Conservation (phyloP, 768 basidiomycete genomes). For the Phlebiopsis flavidoalba region DNA sequence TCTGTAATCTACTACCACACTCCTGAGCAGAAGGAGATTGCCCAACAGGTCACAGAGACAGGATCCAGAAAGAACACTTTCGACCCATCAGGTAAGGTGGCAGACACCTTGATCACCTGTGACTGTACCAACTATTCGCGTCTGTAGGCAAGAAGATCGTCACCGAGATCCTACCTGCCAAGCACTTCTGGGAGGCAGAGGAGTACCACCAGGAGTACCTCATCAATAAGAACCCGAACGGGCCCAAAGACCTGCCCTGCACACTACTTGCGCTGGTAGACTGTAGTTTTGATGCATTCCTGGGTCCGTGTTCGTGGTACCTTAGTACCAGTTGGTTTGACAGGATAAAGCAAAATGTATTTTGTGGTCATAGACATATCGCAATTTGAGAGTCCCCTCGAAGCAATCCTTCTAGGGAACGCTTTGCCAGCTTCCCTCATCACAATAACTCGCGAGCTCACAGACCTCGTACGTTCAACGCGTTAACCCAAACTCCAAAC, state of each 20-base stretch:
- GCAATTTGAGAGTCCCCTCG: too few relatives aligned
- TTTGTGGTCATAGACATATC: too few relatives aligned
- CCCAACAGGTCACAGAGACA: constrained; percentile 67
- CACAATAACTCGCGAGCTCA: too few relatives aligned
- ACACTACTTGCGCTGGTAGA: constrained; percentile 78
- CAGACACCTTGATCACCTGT: background rate
- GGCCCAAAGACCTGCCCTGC: constrained; percentile 73
- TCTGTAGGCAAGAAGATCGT: constrained; percentile 57
- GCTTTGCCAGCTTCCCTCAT: too few relatives aligned
- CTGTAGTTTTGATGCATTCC: too few relatives aligned
- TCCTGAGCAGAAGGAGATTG: constrained; percentile 65
- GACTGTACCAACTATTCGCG: background rate
- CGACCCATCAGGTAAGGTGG: constrained; percentile 40
- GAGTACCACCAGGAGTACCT: constrained; percentile 80
- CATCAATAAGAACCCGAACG: constrained; percentile 81
- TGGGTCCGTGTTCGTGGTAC: too few relatives aligned
- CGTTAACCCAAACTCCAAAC: too few relatives aligned
- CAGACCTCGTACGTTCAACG: too few relatives aligned
- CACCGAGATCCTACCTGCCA: constrained; percentile 66
- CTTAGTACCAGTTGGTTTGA: too few relatives aligned
- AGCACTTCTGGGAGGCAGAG: constrained; percentile 79
- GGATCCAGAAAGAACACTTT: constrained; percentile 84
- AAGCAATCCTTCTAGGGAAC: too few relatives aligned
- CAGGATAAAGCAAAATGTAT: too few relatives aligned
- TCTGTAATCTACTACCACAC: constrained; percentile 84